These are phyloP conservation scores for Coriolopsis trogii DNA, from an alignment of 1,284 basidiomycete genomes.

Conservation along the genomic window DNA sequence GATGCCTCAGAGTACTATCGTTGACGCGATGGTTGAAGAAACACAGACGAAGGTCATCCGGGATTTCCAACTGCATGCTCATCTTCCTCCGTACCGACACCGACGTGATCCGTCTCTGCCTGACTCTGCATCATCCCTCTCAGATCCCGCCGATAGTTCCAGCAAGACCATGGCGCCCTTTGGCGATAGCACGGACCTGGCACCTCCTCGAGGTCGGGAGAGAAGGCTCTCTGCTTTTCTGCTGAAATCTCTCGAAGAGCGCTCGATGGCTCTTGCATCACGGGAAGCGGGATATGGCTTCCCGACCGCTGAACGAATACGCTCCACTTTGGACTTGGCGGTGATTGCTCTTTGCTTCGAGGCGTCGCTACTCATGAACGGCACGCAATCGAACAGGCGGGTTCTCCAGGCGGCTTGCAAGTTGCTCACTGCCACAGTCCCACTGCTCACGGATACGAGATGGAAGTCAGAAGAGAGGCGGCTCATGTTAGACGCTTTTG, in stretches of 20 bases:
- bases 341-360: conserved; percentile 72
- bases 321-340: conserved; percentile 70
- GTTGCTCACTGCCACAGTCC: conserved; percentile 48
- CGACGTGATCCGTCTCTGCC: neutral
- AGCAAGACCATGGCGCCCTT: neutral
- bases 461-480: conserved; percentile 68
- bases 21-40: conserved; percentile 62
- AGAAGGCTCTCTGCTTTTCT: conserved; percentile 70
- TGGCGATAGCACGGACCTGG: conserved; percentile 33
- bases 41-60: conserved; percentile 60
- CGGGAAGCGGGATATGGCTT: conserved; percentile 37
- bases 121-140: neutral
- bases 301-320: conserved; percentile 61
- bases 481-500: conserved; percentile 64
- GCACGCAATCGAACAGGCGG: conserved; percentile 57
- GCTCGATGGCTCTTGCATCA: conserved; percentile 53
- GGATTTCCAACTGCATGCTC: conserved; percentile 69
- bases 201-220: conserved; percentile 54
- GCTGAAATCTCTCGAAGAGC: conserved; percentile 56
- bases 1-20: conserved; percentile 70
- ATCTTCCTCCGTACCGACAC: conserved; percentile 49
- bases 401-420: conserved; percentile 65
- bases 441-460: conserved; percentile 43
- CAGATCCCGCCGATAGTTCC: neutral
- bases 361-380: conserved; percentile 64